These are phyloP conservation scores for Eucalyptus shirleyi DNA, from an alignment of 345 rosid genomes.

Conservation along the genomic window DNA sequence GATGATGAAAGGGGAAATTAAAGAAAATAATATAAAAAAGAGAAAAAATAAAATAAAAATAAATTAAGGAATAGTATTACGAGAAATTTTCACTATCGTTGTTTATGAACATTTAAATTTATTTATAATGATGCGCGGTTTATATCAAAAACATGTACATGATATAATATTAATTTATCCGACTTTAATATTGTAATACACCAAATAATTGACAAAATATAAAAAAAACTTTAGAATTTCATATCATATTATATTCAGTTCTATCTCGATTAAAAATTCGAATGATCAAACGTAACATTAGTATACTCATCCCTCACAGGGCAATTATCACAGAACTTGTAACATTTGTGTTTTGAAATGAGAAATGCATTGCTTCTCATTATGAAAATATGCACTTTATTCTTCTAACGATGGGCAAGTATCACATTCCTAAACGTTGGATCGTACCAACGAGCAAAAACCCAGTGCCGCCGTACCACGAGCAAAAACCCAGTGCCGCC, in stretches of 20 bases:
- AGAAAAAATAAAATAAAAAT: too few species aligned
- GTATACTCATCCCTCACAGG: accelerated
- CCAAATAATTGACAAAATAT: accelerated
- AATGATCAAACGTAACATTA: accelerated
- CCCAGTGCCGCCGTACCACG: background rate
- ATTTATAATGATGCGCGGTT: too few species aligned
- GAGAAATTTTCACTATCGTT: accelerated
- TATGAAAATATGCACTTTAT: background rate
- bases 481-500: background rate
- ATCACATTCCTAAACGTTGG: background rate
- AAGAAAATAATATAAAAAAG: too few species aligned
- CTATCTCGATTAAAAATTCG: too few species aligned
- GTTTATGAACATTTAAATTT: too few species aligned
- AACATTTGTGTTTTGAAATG: background rate
- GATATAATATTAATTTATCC: accelerated
- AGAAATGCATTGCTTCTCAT: background rate
- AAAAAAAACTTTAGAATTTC: accelerated
- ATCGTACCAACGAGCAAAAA: background rate
- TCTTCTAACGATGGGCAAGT: background rate
- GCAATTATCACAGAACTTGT: background rate
- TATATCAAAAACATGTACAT: too few species aligned
- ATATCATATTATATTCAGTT: too few species aligned
- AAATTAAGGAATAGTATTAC: too few species aligned
- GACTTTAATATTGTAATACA: accelerated
- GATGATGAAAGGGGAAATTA: too few species aligned